Base-by-base conservation (phyloP, 441 rosid genomes). In the Populus hybrid region DNA sequence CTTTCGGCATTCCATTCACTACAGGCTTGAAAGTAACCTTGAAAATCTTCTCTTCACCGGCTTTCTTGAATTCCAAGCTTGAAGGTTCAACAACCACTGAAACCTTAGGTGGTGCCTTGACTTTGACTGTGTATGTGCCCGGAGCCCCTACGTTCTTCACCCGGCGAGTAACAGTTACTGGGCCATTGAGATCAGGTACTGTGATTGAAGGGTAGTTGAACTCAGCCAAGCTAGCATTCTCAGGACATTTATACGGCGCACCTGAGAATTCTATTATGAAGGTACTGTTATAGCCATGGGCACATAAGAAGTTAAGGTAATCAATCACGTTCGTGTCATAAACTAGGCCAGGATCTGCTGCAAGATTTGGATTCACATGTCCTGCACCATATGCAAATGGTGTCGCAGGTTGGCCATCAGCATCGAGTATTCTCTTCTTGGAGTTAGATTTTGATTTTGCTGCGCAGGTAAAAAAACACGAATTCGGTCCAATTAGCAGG, bases 171-270 rank as follows among this genome's bases (percentile, higher is more conserved):
- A 86, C 57, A 0, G 57, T 73, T 3, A 75, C 53, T 1, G 83
- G 23, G 69, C 73, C 79, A 0, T 23, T 53, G 10, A 86, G 80
- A 11, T 67, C 11, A 2, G 89, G 82, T 70, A 90, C 82, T n/a
- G 89, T 34, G 78, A 91, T 88, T 12, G 95, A 87, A n/a, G 97
- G 97, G 79, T 90, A 89, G 86, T 93, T 94, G 69, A 94, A 85
- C 70, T 89, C 81, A 1, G 74, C 64, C 6, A 92, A 16, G 10
- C 72, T 81, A 72, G 82, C 85, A 18, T 79, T 70, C 66, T 81
- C 53, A 0, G 88, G 88, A 34, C 97, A 89, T 11, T 8, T 8
- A 70, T 81, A 83, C 1, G 79, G 42, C 50, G 67, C 46, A 0
- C 50, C 26, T n/a, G n/a, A n/a, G n/a, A n/a, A n/a, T n/a, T n/a